Evolutionary conservation across 139 green algal species (phyloP).

Genomic region (Chlamydomonas eustigma): DNA sequence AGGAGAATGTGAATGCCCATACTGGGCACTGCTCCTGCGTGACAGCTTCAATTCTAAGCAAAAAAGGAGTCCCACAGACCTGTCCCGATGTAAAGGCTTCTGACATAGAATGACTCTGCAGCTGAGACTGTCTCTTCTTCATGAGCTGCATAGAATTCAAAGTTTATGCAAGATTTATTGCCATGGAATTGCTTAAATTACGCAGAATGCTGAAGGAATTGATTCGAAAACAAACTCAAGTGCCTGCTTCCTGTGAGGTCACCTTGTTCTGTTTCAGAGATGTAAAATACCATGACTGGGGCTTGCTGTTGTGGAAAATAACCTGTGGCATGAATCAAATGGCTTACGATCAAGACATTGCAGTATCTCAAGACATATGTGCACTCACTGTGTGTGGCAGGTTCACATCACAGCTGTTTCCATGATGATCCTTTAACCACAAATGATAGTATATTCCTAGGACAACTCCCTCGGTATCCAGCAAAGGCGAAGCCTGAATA

Average conservation of each 20-base stretch:
- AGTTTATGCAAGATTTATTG: not conserved
- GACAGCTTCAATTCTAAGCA: too few relatives aligned
- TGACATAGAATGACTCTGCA: not conserved
- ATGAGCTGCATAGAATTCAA: not conserved
- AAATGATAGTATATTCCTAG: conserved; percentile 35
- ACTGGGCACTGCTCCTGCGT: too few relatives aligned
- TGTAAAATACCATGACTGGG: conserved; percentile 37
- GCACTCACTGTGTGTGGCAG: conserved; percentile 33
- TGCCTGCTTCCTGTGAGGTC: not conserved
- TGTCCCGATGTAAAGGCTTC: not conserved
- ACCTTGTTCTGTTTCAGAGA: conserved; percentile 29
- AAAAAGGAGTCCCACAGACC: too few relatives aligned
- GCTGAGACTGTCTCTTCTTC: not conserved
- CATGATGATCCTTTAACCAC: conserved; percentile 31
- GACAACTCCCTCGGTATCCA: conserved; percentile 26
- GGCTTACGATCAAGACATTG: not conserved
- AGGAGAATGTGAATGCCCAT: too few relatives aligned
- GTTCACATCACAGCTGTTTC: conserved; percentile 28
- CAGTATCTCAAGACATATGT: not conserved
- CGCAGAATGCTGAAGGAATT: not conserved
- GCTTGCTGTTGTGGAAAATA: conserved; percentile 15
- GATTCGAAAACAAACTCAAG: not conserved
- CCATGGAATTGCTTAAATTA: not conserved
- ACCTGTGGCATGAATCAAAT: conserved; percentile 21
- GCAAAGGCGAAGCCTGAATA: not conserved